A percentile compares a stretch with the other conserved stretches of the same genome.
Evolutionary conservation across 441 rosid genomes (phyloP).

Genomic region (Syzygium malaccense): DNA sequence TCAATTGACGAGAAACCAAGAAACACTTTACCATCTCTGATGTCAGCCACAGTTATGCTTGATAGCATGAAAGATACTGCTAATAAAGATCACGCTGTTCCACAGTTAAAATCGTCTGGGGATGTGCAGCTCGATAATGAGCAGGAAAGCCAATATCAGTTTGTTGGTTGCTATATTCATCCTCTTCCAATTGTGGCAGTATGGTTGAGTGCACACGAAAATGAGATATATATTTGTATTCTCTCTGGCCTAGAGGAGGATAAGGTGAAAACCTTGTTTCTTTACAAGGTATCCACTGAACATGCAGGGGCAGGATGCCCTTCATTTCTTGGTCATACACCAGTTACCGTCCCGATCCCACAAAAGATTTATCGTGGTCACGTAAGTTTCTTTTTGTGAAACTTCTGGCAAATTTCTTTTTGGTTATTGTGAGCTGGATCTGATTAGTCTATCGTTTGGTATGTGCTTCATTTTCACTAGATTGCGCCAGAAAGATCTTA

Average conservation of each 20-base stretch:
- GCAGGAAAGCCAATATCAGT: slow-evolving; percentile 32
- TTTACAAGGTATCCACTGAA: slow-evolving; percentile 53
- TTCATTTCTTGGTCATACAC: slow-evolving; percentile 60
- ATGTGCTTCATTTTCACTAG: slow-evolving; percentile 27
- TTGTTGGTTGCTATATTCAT: slow-evolving; percentile 77
- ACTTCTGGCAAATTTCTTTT: slow-evolving; percentile 2
- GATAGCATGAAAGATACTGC: slow-evolving; percentile 11
- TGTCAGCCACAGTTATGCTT: slow-evolving; percentile 13
- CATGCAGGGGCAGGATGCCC: slow-evolving; percentile 58
- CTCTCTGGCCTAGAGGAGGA: slow-evolving; percentile 46
- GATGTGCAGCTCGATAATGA: slow-evolving; percentile 34
- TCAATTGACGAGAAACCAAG: slow-evolving; percentile 15
- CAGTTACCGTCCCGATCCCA: slow-evolving; percentile 35
- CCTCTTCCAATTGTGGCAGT: slow-evolving; percentile 56
- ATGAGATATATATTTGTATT: slow-evolving; percentile 55
- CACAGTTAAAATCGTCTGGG: slow-evolving; percentile 25
- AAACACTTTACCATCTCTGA: slow-evolving; percentile 14
- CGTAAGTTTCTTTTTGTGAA: slow-evolving; percentile 20
- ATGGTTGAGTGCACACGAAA: slow-evolving; percentile 36
- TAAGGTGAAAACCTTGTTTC: slow-evolving; percentile 40
- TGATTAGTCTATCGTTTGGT: background rate
- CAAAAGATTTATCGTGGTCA: slow-evolving; percentile 34
- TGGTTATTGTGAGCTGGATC: background rate
- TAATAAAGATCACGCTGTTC: slow-evolving; percentile 22
- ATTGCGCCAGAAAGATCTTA: slow-evolving; percentile 44